Percentiles rank a stretch among this genome's conserved stretches.
phyloP scores from a whole-genome alignment of 2,329 filamentous ascomycete species.

The Fusarium proliferatum region DNA sequence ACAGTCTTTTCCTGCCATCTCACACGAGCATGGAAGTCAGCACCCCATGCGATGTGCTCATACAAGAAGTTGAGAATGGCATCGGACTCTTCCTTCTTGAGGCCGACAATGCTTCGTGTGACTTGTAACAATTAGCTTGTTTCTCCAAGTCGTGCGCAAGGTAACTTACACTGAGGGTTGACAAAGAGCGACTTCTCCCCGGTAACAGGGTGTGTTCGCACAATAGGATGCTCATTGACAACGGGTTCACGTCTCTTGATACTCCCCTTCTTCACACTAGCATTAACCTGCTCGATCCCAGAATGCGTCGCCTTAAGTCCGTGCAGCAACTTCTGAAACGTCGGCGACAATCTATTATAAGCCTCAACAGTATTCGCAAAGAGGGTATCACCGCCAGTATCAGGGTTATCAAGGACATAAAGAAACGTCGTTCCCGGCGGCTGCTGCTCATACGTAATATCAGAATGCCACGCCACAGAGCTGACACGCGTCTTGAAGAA shows the following conservation, averaged over 20 bases:
- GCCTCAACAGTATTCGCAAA: conserved; percentile 84
- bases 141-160: rapidly evolving
- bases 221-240: conserved; percentile 78
- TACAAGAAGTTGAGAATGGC: conserved; percentile 78
- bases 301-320: conserved; percentile 85
- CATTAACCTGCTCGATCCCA: conserved; percentile 81
- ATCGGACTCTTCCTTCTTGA: conserved; percentile 89
- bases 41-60: conserved; percentile 62
- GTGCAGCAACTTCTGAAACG: conserved; percentile 83
- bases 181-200: conserved; percentile 87
- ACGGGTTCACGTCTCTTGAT: conserved; percentile 82
- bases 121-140: conserved; percentile 58
- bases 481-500: conserved; percentile 78
- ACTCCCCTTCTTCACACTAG: conserved; percentile 72
- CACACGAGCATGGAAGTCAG: conserved; percentile 77
- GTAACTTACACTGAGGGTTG: conserved; percentile 79
- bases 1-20: conserved; percentile 85
- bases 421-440: conserved; percentile 91
- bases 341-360: conserved; percentile 82
- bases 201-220: conserved; percentile 83
- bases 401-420: conserved; percentile 85
- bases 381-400: conserved; percentile 84
- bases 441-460: conserved; percentile 88
- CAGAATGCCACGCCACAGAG: conserved; percentile 88
- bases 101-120: conserved; percentile 81